Conservation (phyloP, 1,284 basidiomycete genomes). For the Cutaneotrichosporon sp. region DNA sequence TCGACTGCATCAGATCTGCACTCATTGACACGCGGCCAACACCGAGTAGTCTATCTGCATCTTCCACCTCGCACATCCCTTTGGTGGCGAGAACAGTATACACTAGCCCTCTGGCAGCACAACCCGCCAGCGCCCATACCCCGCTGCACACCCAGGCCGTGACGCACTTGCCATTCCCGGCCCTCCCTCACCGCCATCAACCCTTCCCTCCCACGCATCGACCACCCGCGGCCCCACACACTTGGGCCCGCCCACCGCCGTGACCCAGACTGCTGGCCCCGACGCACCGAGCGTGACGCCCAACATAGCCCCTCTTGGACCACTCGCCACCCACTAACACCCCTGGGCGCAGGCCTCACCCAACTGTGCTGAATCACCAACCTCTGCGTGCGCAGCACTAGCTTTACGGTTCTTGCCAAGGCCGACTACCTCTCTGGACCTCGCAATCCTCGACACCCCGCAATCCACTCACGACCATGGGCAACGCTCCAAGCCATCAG, state of each 20-base stretch:
- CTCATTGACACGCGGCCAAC: neutral
- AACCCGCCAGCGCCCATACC: neutral
- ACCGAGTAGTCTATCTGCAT: neutral
- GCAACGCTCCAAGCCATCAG: constrained; percentile 39
- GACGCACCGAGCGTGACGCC: neutral
- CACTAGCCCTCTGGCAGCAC: neutral
- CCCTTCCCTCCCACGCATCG: neutral
- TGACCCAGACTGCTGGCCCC: neutral
- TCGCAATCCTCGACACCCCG: neutral
- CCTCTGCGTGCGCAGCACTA: neutral
- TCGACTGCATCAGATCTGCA: neutral
- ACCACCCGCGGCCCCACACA: neutral
- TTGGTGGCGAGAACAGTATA: neutral
- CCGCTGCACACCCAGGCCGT: neutral
- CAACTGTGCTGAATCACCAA: neutral
- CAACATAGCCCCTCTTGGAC: neutral
- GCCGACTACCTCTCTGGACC: neutral
- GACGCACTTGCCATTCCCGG: neutral
- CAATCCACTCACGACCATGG: constrained; percentile 29
- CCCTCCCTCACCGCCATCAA: too few species aligned
- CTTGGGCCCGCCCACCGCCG: neutral
- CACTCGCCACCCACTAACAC: neutral
- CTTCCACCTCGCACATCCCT: neutral
- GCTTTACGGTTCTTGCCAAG: neutral
- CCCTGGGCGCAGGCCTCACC: neutral